These are phyloP conservation scores for Nelumbo lutea DNA, from an alignment of 164 flowering plant genomes.

Conservation along the genomic window DNA sequence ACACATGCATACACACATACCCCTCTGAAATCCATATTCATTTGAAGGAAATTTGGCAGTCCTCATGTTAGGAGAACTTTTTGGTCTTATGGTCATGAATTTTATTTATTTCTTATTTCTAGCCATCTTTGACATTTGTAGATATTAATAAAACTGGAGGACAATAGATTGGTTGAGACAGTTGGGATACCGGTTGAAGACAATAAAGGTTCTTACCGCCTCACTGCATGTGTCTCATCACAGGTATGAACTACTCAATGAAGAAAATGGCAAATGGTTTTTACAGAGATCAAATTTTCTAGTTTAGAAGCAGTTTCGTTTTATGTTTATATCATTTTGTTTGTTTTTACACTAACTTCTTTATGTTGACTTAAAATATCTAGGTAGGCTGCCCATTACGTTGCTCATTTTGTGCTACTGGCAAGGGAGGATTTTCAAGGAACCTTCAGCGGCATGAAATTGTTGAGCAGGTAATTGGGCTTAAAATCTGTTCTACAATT, in stretches of 20 bases:
- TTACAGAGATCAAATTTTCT: background rate
- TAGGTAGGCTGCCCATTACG: constrained; percentile 97
- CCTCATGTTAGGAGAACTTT: background rate
- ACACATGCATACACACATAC: too few species aligned
- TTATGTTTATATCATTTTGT: background rate
- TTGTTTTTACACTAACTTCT: background rate
- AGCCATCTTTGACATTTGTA: constrained; percentile 24
- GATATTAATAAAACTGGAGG: constrained; percentile 77
- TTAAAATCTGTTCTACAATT: background rate
- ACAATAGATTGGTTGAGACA: constrained; percentile 84
- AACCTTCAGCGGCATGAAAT: constrained; percentile 93
- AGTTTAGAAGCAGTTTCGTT: background rate
- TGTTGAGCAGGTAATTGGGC: constrained; percentile 81
- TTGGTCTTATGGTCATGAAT: background rate
- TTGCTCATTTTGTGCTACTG: constrained; percentile 99
- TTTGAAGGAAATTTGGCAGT: background rate
- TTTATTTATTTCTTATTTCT: background rate
- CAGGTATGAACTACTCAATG: constrained; percentile 48
- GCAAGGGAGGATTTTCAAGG: constrained; percentile 95
- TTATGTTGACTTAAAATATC: constrained; percentile 2
- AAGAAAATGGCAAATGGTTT: background rate
- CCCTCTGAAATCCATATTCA: background rate
- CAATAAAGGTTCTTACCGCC: constrained; percentile 69
- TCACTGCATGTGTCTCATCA: constrained; percentile 97
- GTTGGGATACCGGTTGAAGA: constrained; percentile 97